Percentiles rank a stretch among this genome's conserved stretches.
phyloP scores from a whole-genome alignment of 805 yeast species.

The Kuraishia borneana region DNA sequence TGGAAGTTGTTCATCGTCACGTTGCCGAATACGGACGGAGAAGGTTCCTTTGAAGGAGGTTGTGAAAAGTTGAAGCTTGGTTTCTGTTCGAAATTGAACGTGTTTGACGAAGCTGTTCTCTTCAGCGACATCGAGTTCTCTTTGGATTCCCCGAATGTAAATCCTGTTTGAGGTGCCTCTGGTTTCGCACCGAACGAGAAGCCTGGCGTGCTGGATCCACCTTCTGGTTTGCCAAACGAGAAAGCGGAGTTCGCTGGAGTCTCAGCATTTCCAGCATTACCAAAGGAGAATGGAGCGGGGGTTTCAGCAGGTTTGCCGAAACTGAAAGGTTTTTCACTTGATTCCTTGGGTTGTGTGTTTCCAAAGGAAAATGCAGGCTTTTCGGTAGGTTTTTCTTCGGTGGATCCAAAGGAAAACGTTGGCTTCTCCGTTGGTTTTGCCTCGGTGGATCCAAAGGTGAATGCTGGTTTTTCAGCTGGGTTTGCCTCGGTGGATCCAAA shows the following conservation, averaged over 20 bases:
- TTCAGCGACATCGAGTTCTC: too few species aligned
- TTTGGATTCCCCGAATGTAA: too few species aligned
- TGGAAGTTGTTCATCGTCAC: constrained; percentile 5
- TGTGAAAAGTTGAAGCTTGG: background rate
- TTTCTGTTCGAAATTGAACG: background rate
- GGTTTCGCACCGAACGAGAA: constrained; percentile 1
- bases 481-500: constrained; percentile 1
- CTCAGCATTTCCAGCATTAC: background rate
- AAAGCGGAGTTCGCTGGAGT: too few species aligned
- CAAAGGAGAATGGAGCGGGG: constrained; percentile 1
- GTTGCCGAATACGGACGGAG: constrained; percentile 1
- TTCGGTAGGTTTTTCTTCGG: background rate
- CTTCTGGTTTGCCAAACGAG: too few species aligned
- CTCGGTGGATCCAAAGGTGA: constrained; percentile 7
- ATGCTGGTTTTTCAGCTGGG: constrained; percentile 5
- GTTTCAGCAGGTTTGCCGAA: background rate
- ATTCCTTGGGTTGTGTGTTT: background rate
- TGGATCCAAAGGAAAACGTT: constrained; percentile 1
- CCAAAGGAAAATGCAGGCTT: constrained; percentile 1
- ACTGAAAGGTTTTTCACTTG: background rate
- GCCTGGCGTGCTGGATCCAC: background rate
- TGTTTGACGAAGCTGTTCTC: too few species aligned
- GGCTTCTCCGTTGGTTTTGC: background rate
- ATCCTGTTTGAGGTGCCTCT: constrained; percentile 5
- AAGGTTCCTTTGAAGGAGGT: background rate